A percentile compares a stretch with the other conserved stretches of the same genome.
Conservation (phyloP, 345 rosid species). For the Hibiscus trionum region DNA sequence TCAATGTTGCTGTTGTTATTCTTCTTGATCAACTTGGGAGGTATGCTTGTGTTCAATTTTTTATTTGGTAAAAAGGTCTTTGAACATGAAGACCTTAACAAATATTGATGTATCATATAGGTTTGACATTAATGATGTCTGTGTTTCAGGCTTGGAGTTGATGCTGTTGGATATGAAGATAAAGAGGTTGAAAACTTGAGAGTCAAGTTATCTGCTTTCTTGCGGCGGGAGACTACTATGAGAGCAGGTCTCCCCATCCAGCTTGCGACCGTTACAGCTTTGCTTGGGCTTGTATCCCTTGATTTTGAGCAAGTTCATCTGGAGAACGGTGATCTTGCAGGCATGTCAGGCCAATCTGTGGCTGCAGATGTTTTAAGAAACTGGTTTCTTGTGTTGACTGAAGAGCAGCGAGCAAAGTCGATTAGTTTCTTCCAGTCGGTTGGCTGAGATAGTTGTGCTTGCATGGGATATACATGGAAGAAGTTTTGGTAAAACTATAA, state of each 20-base stretch:
- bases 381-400: constrained; percentile 51
- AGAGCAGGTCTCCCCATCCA: constrained; percentile 49
- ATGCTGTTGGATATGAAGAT: constrained; percentile 47
- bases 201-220: constrained; percentile 35
- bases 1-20: constrained; percentile 41
- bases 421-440: constrained; percentile 17
- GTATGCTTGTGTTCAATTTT: constrained; percentile 17
- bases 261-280: constrained; percentile 40
- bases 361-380: constrained; percentile 33
- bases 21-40: constrained; percentile 83
- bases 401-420: constrained; percentile 30
- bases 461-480: too few relatives aligned
- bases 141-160: constrained; percentile 56
- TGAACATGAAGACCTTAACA: neutral
- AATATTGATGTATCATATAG: neutral
- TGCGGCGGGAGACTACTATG: constrained; percentile 29
- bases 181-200: constrained; percentile 38
- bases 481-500: too few relatives aligned
- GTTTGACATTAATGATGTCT: neutral
- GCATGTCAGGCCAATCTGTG: constrained; percentile 16
- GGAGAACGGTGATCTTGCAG: constrained; percentile 11
- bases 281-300: constrained; percentile 37
- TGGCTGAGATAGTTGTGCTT: neutral
- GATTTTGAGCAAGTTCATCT: constrained; percentile 15
- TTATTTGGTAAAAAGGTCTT: neutral